These are phyloP conservation scores for Cytospora paraplurivora DNA, from an alignment of 2,329 filamentous ascomycete genomes.

Conservation along the genomic window DNA sequence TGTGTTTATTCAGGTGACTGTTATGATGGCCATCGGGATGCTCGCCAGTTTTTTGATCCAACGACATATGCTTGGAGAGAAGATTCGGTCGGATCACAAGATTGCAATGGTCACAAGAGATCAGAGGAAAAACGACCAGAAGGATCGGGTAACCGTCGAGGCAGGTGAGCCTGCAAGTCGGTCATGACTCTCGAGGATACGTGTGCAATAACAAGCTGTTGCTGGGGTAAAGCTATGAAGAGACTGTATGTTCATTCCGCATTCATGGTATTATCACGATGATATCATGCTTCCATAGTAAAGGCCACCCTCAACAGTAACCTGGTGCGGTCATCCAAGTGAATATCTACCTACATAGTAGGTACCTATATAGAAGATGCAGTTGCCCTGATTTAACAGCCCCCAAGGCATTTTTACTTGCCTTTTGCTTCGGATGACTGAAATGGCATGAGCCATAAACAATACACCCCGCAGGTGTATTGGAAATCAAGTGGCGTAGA, in stretches of 20 bases:
- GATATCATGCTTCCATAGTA: not conserved
- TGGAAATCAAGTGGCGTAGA: too few species aligned
- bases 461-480: too few species aligned
- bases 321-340: too few species aligned
- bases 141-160: not conserved
- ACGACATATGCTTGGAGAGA: conserved; percentile 17
- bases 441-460: too few species aligned
- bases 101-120: conserved; percentile 9
- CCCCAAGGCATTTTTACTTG: too few species aligned
- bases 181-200: not conserved
- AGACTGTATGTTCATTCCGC: not conserved
- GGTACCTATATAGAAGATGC: too few species aligned
- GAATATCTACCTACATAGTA: too few species aligned
- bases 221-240: not conserved
- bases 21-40: conserved; percentile 16
- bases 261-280: too few species aligned
- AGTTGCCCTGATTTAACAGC: too few species aligned
- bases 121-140: not conserved
- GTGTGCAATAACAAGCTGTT: not conserved
- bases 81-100: conserved; percentile 19
- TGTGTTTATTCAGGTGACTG: conserved; percentile 20
- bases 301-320: too few species aligned
- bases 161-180: not conserved
- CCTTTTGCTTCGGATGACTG: too few species aligned
- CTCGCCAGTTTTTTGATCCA: conserved; percentile 13